Evolutionary conservation across 371 early-diverging fungal genomes (phyloP).

Genomic region (Circinella minor): DNA sequence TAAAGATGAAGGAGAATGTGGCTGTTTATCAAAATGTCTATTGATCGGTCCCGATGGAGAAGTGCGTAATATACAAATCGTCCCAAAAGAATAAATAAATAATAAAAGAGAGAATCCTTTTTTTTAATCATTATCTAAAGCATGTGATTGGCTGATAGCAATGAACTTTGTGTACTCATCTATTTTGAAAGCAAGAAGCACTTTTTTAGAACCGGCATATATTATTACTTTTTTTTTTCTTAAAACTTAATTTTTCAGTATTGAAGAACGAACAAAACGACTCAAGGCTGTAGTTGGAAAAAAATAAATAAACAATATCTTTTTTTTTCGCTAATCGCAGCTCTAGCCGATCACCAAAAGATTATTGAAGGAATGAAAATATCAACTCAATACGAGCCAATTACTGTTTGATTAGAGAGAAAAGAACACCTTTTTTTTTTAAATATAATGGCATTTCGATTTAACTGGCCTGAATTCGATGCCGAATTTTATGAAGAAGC

Average conservation of each 20-base stretch:
- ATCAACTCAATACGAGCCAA: constrained; percentile 2
- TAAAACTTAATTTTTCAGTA: too few species aligned
- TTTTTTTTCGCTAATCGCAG: neutral
- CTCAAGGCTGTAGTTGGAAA: too few species aligned
- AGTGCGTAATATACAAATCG: constrained; percentile 45
- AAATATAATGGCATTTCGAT: constrained; percentile 86
- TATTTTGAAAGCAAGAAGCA: neutral
- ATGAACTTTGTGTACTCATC: too few species aligned
- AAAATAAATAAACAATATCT: too few species aligned
- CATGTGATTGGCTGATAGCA: constrained; percentile 8
- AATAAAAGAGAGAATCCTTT: neutral
- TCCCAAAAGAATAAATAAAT: constrained; percentile 12
- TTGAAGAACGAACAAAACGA: too few species aligned
- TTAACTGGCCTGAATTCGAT: constrained; percentile 94
- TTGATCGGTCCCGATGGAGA: constrained; percentile 64
- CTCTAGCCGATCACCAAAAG: neutral
- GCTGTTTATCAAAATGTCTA: constrained; percentile 52
- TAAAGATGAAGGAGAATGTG: constrained; percentile 31
- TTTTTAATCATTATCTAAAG: too few species aligned
- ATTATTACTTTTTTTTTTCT: neutral
- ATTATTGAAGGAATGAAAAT: neutral
- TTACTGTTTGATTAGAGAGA: constrained; percentile 1
- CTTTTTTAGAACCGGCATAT: neutral
- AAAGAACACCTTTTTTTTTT: neutral
- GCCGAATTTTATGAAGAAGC: constrained; percentile 86